Conservation (phyloP, 768 basidiomycete species). For the Tricholoma bakamatsutake region DNA sequence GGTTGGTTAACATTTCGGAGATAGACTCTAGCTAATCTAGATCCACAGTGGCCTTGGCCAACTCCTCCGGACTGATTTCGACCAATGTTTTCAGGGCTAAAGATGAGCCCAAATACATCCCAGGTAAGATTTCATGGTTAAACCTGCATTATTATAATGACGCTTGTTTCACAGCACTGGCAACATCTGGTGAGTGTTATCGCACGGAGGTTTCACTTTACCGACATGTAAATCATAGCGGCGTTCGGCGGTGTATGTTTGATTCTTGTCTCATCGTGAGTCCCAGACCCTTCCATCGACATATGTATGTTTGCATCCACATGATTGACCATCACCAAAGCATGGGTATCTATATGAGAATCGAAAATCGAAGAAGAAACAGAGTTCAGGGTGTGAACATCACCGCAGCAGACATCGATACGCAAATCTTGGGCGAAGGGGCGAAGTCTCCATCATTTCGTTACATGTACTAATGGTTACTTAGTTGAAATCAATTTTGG, state of each 20-base stretch:
- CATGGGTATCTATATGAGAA: conserved; percentile 43
- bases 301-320: background rate
- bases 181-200: conserved; percentile 32
- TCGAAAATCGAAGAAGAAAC: conserved; percentile 41
- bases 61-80: conserved; percentile 43
- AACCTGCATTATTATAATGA: background rate
- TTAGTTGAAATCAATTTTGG: background rate
- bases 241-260: conserved; percentile 43
- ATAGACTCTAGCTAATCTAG: background rate
- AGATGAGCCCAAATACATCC: conserved; percentile 45
- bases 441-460: conserved; percentile 37
- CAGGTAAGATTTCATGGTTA: conserved; percentile 21
- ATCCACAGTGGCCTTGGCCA: conserved; percentile 38
- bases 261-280: conserved; percentile 33
- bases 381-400: conserved; percentile 33
- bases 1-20: conserved; percentile 20
- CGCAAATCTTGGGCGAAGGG: conserved; percentile 37
- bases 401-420: conserved; percentile 39
- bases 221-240: conserved; percentile 19
- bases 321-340: conserved; percentile 15
- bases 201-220: background rate
- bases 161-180: conserved; percentile 25
- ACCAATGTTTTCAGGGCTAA: conserved; percentile 47
- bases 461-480: conserved; percentile 32
- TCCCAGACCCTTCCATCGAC: background rate